Base-by-base conservation (phyloP, 2,329 filamentous ascomycete species). In the Exophiala spinifera region DNA sequence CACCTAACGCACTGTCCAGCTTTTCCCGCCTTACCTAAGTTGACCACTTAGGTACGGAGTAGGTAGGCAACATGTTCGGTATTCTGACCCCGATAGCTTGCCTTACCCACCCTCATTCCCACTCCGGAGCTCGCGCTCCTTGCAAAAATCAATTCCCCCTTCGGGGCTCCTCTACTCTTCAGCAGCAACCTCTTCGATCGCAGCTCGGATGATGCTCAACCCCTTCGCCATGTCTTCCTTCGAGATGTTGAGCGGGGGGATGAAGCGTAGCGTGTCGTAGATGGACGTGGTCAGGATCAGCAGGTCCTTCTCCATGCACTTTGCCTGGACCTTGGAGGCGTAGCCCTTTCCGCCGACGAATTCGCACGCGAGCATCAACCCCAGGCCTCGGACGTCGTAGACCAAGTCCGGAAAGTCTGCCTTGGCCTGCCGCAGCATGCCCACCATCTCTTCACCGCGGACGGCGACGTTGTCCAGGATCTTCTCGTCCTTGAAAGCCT, bases 181-280 rank as follows among this genome's bases (percentile, higher is more conserved):
- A 5, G 52, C 65, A 34, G 69, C 69, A 25, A 70, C 70, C 57
- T 72, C 70, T 40, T 69, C 64, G 46, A 72, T 68, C 7, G 70
- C 66, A 46, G 69, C 61, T 13, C 64, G 65, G 28, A 73, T 62
- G 48, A 72, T 72, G 37, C 62, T 58, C 51, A 65, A 66, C 23
- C 68, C 71, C 46, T 69, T 63, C 2, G 62, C 66, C 69, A 72
- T 71, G 51, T 72, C 70, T 52, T 67, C 66, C 61, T 69, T 65
- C 6, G 65, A 66, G 43, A 72, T 71, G 57, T 71, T 73, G 51
- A 72, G 60, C 13, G 70, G 67, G 7, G 70, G 70, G 28, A 72
- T 72, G 50, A 73, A 71, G 36, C 70, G 60, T 33, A 73, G 52
- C 1, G 70, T 72, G 53, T 72, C 70, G 59, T 72, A 72, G 50